Percentiles rank a stretch among this genome's conserved stretches.
Conservation (phyloP, 2,329 filamentous ascomycete species). For the Trichophyton rubrum region DNA sequence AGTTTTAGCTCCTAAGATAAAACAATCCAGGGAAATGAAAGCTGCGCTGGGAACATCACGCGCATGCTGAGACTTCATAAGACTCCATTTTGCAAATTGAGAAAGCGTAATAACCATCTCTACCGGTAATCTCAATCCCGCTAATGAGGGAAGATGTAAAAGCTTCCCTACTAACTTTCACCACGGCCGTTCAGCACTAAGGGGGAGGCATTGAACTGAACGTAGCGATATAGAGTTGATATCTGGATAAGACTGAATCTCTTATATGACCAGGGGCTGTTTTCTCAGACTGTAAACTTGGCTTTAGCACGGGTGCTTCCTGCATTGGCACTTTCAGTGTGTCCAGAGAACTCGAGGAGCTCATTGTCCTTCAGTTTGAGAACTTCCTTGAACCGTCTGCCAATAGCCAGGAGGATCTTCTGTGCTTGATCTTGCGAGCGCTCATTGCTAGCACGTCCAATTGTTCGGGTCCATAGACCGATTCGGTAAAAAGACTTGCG, state of each 20-base stretch:
- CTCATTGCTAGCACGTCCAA: conserved; percentile 72
- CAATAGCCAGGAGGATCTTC: conserved; percentile 73
- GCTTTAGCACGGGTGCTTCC: conserved; percentile 93
- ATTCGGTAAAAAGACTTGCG: conserved; percentile 97
- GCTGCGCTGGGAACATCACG: background rate
- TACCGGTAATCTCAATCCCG: background rate
- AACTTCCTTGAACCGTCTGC: conserved; percentile 83
- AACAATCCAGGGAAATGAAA: background rate
- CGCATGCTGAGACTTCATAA: background rate
- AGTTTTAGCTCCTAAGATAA: background rate
- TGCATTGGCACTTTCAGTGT: conserved; percentile 84
- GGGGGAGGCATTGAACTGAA: background rate
- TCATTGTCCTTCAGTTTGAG: conserved; percentile 67
- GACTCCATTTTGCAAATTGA: background rate
- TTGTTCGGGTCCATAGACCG: conserved; percentile 91
- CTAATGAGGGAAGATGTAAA: background rate
- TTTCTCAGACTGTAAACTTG: conserved; percentile 66
- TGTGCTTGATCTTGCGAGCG: conserved; percentile 69
- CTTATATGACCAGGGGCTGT: background rate
- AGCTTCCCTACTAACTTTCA: background rate
- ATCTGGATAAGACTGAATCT: background rate
- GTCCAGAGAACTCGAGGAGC: conserved; percentile 84
- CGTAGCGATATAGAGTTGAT: background rate
- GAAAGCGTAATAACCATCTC: background rate
- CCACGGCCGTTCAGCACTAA: background rate